A percentile compares a stretch with the other conserved stretches of the same genome.
phyloP scores from a whole-genome alignment of 257 asterid genomes.

The Capsicum chinense region DNA sequence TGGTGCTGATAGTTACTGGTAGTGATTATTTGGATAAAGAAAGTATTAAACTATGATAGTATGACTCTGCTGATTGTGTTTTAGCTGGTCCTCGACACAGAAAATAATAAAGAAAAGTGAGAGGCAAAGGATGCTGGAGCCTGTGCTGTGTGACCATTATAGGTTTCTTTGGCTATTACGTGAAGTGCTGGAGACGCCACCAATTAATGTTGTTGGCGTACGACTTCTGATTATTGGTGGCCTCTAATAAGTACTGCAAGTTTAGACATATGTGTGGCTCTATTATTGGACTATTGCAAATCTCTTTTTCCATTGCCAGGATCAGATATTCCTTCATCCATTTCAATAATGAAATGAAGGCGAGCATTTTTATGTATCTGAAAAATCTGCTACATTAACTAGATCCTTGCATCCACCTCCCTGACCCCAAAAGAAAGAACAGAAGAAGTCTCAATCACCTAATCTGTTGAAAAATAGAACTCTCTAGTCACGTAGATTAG shows the following conservation, averaged over 20 bases:
- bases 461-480: background rate
- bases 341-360: conserved; percentile 2
- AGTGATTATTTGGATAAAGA: background rate
- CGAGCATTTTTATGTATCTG: background rate
- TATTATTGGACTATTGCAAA: conserved; percentile 7
- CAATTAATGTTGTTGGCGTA: background rate
- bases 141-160: background rate
- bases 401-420: conserved; percentile 3
- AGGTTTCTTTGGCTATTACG: conserved; percentile 23
- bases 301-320: background rate
- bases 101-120: background rate
- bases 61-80: background rate
- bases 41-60: conserved; percentile 11
- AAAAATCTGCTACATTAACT: background rate
- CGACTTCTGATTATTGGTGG: background rate
- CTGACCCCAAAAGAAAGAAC: background rate
- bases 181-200: background rate
- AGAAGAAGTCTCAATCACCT: background rate
- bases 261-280: conserved; percentile 6
- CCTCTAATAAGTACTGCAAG: background rate
- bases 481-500: background rate
- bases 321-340: conserved; percentile 21
- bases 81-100: background rate
- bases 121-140: background rate
- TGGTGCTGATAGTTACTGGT: conserved; percentile 19